These are phyloP conservation scores for Streptanthus diversifolius DNA, from an alignment of 345 rosid species.

Conservation along the genomic window DNA sequence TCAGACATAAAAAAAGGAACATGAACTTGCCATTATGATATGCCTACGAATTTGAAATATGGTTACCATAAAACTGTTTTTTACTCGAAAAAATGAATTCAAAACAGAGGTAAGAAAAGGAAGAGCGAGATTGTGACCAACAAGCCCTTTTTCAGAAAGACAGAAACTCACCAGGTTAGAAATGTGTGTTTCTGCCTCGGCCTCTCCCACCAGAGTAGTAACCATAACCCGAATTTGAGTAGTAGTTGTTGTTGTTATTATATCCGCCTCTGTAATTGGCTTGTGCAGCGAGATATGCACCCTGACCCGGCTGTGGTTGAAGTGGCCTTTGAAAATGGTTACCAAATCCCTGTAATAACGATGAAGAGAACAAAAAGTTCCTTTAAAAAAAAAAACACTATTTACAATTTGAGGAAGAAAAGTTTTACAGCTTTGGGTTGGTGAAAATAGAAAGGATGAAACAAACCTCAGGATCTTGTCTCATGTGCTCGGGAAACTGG, in stretches of 20 bases:
- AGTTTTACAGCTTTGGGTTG: neutral
- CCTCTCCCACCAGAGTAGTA: constrained; percentile 28
- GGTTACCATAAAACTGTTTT: neutral
- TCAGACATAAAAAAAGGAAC: neutral
- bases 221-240: constrained; percentile 23
- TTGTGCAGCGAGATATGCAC: constrained; percentile 39
- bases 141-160: neutral
- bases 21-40: constrained; percentile 15
- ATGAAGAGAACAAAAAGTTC: neutral
- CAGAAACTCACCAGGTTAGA: constrained; percentile 13
- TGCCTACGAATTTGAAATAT: constrained; percentile 17
- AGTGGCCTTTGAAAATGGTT: constrained; percentile 23
- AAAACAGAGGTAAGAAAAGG: neutral
- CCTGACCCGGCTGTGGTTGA: constrained; percentile 33
- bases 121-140: neutral
- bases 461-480: constrained; percentile 67
- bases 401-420: neutral
- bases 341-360: constrained; percentile 26
- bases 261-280: constrained; percentile 26
- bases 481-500: constrained; percentile 71
- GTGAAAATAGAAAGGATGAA: neutral
- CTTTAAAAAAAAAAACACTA: neutral
- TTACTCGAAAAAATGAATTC: neutral
- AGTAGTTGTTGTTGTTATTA: neutral
- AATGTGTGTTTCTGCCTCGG: constrained; percentile 31